Evolutionary conservation across 768 basidiomycete genomes (phyloP).

Genomic region (Tricholoma terreum): DNA sequence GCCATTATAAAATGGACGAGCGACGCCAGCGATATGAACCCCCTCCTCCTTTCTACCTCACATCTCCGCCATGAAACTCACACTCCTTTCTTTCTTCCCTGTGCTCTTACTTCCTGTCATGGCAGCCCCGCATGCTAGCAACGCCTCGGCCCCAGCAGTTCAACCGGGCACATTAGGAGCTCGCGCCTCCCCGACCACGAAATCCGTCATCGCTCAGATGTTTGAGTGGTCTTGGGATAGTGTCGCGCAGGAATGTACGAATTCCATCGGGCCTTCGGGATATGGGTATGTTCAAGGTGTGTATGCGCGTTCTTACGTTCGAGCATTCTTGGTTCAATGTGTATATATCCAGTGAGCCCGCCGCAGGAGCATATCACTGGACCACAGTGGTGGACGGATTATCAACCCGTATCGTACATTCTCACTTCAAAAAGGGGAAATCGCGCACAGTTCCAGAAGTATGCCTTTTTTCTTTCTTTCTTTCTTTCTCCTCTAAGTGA

Average conservation of each 20-base stretch:
- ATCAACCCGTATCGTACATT: slow-evolving; percentile 65
- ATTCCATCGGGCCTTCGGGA: slow-evolving; percentile 66
- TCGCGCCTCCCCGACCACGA: slow-evolving; percentile 27
- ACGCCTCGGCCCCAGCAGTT: too few species aligned
- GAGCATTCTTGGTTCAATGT: background rate
- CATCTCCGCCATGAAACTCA: slow-evolving; percentile 6
- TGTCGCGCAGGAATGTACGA: slow-evolving; percentile 60
- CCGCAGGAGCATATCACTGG: slow-evolving; percentile 59
- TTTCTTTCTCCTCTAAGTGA: background rate
- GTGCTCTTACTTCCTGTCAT: slow-evolving; percentile 6
- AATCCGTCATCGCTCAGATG: slow-evolving; percentile 64
- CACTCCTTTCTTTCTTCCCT: slow-evolving; percentile 1
- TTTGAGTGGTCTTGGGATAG: slow-evolving; percentile 67
- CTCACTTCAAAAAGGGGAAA: slow-evolving; percentile 65
- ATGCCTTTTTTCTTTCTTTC: slow-evolving; percentile 12
- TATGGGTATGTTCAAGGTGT: slow-evolving; percentile 67
- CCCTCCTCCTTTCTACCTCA: slow-evolving; percentile 14
- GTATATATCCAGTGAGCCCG: slow-evolving; percentile 46
- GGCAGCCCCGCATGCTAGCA: slow-evolving; percentile 6
- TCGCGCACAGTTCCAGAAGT: slow-evolving; percentile 47
- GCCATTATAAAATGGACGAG: slow-evolving; percentile 37
- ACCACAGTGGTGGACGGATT: slow-evolving; percentile 72
- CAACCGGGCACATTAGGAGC: slow-evolving; percentile 7
- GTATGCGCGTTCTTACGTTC: slow-evolving; percentile 15
- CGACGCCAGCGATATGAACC: slow-evolving; percentile 56